A percentile compares a stretch with the other conserved stretches of the same genome.
Conservation (phyloP, 2,329 filamentous ascomycete genomes). For the Cladorrhinum sp. region DNA sequence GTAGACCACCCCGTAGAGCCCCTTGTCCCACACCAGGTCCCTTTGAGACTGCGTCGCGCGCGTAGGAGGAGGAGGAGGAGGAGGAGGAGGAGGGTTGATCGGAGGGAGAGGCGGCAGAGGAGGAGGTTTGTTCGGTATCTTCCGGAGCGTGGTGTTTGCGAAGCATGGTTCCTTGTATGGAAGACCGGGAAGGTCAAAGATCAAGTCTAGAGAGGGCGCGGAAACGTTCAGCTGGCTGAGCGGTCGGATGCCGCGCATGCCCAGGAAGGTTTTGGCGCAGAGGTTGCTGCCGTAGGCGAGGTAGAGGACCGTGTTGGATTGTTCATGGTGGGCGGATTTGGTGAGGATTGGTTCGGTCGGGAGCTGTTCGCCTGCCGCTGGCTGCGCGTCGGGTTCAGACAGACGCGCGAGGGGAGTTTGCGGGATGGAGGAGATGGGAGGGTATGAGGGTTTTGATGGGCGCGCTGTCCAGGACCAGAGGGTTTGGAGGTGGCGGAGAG, state of each 20-base stretch:
- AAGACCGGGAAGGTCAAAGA: conserved; percentile 81
- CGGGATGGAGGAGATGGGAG: conserved; percentile 33
- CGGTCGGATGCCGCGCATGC: conserved; percentile 73
- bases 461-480: conserved; percentile 17
- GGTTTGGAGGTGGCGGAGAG: conserved; percentile 19
- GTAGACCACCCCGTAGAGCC: conserved; percentile 90
- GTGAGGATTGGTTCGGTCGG: conserved; percentile 27
- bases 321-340: conserved; percentile 24
- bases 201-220: conserved; percentile 72
- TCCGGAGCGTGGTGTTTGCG: conserved; percentile 69
- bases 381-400: conserved; percentile 29
- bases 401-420: conserved; percentile 39
- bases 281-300: conserved; percentile 93
- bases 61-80: conserved; percentile 8
- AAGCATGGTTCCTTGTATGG: conserved; percentile 92
- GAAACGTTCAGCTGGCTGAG: conserved; percentile 78
- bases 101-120: conserved; percentile 30
- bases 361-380: background rate
- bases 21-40: conserved; percentile 67
- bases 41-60: conserved; percentile 34
- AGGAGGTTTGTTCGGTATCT: conserved; percentile 43
- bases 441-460: conserved; percentile 11
- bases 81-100: conserved; percentile 20
- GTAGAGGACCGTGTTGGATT: conserved; percentile 61
- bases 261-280: conserved; percentile 73